Conservation (phyloP, 1,284 basidiomycete species). For the Caloboletus inedulis region DNA sequence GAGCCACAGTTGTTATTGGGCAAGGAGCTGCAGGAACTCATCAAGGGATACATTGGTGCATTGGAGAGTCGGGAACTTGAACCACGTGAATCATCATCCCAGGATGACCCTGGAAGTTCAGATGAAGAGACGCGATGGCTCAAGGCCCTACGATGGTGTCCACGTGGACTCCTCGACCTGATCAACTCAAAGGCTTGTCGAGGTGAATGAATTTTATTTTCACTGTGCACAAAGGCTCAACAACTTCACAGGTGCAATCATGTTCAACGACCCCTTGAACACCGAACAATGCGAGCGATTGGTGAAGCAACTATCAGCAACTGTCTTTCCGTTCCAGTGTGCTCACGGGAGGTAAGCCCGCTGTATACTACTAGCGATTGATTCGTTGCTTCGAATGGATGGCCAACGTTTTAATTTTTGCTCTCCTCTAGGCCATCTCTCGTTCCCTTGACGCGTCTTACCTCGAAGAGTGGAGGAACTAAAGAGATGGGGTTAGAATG, state of each 20-base stretch:
- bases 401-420: background rate
- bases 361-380: background rate
- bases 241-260: conserved; percentile 72
- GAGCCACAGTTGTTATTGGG: conserved; percentile 53
- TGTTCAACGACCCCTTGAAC: conserved; percentile 88
- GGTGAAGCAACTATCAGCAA: conserved; percentile 62
- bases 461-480: conserved; percentile 1
- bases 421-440: conserved; percentile 42
- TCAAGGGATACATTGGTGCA: conserved; percentile 61
- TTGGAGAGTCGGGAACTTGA: conserved; percentile 34
- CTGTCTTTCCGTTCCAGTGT: conserved; percentile 87
- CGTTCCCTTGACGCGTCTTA: conserved; percentile 41
- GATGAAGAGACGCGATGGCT: conserved; percentile 56
- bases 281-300: conserved; percentile 68
- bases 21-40: conserved; percentile 62
- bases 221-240: conserved; percentile 4
- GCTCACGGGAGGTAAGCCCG: conserved; percentile 78
- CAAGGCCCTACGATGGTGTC: conserved; percentile 73
- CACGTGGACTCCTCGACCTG: conserved; percentile 73
- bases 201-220: conserved; percentile 46
- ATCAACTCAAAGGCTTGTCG: conserved; percentile 92
- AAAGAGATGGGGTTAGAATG: conserved; percentile 21
- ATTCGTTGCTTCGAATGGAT: conserved; percentile 5
- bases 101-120: conserved; percentile 11
- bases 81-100: conserved; percentile 18